These are phyloP conservation scores for Herpetomonas samuelpessoai DNA, from an alignment of 208 protist genomes.

Conservation along the genomic window DNA sequence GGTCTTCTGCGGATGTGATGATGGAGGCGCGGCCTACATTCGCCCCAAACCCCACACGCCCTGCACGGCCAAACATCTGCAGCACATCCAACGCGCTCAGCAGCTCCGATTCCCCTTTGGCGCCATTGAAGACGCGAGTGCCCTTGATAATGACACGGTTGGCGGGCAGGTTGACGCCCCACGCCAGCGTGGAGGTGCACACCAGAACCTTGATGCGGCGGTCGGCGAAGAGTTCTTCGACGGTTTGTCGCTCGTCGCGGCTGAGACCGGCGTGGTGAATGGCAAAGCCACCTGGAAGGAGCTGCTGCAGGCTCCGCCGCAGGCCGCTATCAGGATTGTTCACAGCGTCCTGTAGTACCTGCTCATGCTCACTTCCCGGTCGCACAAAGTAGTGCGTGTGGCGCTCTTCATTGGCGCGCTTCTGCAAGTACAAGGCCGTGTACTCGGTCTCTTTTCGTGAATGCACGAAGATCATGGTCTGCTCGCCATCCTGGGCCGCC, in stretches of 20 bases:
- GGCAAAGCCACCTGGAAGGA: constrained; percentile 96
- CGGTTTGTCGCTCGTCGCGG: constrained; percentile 92
- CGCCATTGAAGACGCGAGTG: constrained; percentile 99
- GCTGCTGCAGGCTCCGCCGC: constrained; percentile 53
- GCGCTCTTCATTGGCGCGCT: constrained; percentile 89
- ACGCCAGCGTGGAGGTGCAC: constrained; percentile 99
- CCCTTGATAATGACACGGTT: constrained; percentile 99
- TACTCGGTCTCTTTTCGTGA: constrained; percentile 98
- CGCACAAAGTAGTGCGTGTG: constrained; percentile 89
- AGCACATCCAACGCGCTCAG: constrained; percentile 98
- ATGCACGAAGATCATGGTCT: constrained; percentile 99
- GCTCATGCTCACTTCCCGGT: constrained; percentile 72
- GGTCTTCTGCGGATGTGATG: constrained; percentile 96
- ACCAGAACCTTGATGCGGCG: constrained; percentile 97
- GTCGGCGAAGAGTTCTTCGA: constrained; percentile 98
- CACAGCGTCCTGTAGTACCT: constrained; percentile 80
- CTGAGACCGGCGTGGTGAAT: constrained; percentile 99
- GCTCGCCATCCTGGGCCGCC: constrained; percentile 86
- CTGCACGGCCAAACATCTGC: constrained; percentile 99
- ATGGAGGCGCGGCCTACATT: constrained; percentile 94
- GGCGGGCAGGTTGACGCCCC: constrained; percentile 99
- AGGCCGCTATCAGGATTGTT: constrained; percentile 23
- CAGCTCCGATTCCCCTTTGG: constrained; percentile 95
- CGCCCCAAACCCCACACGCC: constrained; percentile 95
- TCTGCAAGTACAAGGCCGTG: constrained; percentile 92